phyloP scores from a whole-genome alignment of 345 rosid genomes.

The Populus tremula region DNA sequence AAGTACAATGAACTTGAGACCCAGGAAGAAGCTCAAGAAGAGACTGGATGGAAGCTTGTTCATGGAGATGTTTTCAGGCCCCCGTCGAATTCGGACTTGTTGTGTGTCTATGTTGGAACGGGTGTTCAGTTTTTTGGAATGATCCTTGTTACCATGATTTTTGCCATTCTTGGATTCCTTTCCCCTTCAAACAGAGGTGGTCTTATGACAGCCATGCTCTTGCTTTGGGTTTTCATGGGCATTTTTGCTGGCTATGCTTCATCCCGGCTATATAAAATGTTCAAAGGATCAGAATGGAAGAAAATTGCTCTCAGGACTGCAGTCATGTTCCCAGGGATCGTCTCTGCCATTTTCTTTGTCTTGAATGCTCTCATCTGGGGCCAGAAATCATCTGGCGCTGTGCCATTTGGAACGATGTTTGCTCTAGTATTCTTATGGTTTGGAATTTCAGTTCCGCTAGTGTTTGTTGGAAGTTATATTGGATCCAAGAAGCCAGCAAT shows the following conservation, averaged over 20 bases:
- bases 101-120: slow-evolving; percentile 70
- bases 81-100: slow-evolving; percentile 60
- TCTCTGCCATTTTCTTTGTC: slow-evolving; percentile 65
- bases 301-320: slow-evolving; percentile 71
- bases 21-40: slow-evolving; percentile 85
- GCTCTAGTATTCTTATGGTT: slow-evolving; percentile 74
- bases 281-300: slow-evolving; percentile 82
- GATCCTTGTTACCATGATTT: slow-evolving; percentile 71
- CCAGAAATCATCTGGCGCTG: slow-evolving; percentile 81
- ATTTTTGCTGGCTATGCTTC: slow-evolving; percentile 71
- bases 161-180: slow-evolving; percentile 72
- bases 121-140: slow-evolving; percentile 77
- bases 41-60: slow-evolving; percentile 83
- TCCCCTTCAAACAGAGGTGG: slow-evolving; percentile 86
- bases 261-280: slow-evolving; percentile 62
- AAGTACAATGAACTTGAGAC: slow-evolving; percentile 80
- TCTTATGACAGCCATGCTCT: slow-evolving; percentile 82
- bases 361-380: slow-evolving; percentile 79
- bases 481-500: slow-evolving; percentile 72
- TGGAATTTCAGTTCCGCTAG: slow-evolving; percentile 76
- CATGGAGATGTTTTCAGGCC: slow-evolving; percentile 81
- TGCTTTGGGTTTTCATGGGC: slow-evolving; percentile 85
- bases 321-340: slow-evolving; percentile 60
- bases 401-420: slow-evolving; percentile 86
- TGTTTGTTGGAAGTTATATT: slow-evolving; percentile 57